Conservation (phyloP, 2,329 filamentous ascomycete species). For the Exophiala spinifera region DNA sequence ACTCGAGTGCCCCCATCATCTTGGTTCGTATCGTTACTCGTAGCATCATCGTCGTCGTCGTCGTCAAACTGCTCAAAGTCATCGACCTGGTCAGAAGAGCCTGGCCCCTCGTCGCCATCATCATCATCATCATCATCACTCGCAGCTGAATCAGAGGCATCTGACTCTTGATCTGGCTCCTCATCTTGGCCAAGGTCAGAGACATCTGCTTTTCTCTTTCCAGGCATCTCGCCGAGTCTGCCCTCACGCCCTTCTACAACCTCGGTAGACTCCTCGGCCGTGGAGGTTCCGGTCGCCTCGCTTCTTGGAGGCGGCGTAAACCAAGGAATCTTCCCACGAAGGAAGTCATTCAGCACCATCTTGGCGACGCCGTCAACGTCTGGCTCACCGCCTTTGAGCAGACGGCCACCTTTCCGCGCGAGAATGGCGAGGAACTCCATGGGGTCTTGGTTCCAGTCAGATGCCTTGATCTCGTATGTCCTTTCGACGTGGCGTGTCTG, state of each 20-base stretch:
- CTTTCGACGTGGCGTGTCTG: slow-evolving; percentile 86
- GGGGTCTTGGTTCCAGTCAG: slow-evolving; percentile 64
- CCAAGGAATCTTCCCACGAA: slow-evolving; percentile 94
- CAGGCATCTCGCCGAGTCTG: slow-evolving; percentile 76
- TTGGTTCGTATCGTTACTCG: neutral
- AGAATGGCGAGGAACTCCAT: slow-evolving; percentile 83
- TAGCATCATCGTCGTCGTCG: slow-evolving; percentile 23
- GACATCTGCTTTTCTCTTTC: slow-evolving; percentile 68
- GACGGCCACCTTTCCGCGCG: slow-evolving; percentile 78
- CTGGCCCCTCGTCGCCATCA: slow-evolving; percentile 22
- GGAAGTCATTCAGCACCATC: slow-evolving; percentile 94
- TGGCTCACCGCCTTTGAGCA: slow-evolving; percentile 89
- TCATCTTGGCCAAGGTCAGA: slow-evolving; percentile 44
- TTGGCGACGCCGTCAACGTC: slow-evolving; percentile 94
- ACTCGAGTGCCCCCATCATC: slow-evolving; percentile 9
- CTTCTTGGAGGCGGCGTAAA: slow-evolving; percentile 73
- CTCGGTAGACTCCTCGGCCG: slow-evolving; percentile 29
- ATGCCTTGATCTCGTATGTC: slow-evolving; percentile 75
- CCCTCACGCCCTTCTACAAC: slow-evolving; percentile 70
- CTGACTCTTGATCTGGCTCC: slow-evolving; percentile 2
- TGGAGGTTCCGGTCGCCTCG: slow-evolving; percentile 8
- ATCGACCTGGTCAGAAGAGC: slow-evolving; percentile 5
- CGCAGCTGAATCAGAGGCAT: neutral
- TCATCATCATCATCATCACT: slow-evolving; percentile 2
- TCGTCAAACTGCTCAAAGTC: slow-evolving; percentile 20